Percentiles rank a stretch among this genome's conserved stretches.
These are phyloP conservation scores for Dryas octopetala DNA, from an alignment of 306 rosid species.

Conservation along the genomic window DNA sequence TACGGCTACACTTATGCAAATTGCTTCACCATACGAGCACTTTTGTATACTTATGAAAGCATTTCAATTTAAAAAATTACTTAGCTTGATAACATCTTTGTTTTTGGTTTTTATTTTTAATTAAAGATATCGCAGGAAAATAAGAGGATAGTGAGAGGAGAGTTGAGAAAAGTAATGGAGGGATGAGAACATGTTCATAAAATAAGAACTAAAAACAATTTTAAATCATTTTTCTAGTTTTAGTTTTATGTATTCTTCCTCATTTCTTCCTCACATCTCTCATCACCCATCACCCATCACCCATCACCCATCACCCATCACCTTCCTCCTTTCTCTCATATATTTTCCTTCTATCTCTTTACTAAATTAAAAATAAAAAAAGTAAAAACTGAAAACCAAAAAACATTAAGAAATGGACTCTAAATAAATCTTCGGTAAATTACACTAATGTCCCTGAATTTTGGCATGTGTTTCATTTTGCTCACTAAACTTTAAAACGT, in stretches of 20 bases:
- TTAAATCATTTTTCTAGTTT: background rate
- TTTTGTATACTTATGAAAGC: background rate
- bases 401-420: background rate
- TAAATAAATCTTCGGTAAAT: no score
- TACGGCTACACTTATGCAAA: background rate
- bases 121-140: no score
- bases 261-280: background rate
- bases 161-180: no score
- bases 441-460: no score
- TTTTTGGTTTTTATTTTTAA: no score
- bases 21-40: background rate
- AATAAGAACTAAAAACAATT: no score
- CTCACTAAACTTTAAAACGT: no score
- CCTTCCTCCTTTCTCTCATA: background rate
- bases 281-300: background rate
- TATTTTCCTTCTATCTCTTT: no score
- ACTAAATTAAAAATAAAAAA: background rate
- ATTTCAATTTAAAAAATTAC: background rate
- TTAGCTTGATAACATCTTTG: background rate
- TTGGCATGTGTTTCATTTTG: no score
- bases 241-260: background rate
- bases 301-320: background rate
- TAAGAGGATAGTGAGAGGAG: no score
- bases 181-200: no score
- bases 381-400: background rate